Evolutionary conservation across 495 filamentous ascomycete species (phyloP).

Genomic region (Aspergillus avenaceus): DNA sequence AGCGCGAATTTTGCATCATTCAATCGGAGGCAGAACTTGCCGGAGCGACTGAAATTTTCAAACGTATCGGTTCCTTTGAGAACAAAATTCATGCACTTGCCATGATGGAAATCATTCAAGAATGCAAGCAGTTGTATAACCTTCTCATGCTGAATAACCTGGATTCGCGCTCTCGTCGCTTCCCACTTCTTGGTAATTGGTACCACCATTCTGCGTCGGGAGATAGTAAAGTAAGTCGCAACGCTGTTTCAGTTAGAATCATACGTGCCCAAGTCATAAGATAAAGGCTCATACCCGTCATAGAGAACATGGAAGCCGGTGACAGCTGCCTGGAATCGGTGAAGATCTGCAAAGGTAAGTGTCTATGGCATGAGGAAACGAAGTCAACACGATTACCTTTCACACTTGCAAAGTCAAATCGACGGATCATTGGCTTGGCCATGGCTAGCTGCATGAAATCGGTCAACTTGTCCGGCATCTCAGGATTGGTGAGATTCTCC

Average conservation of each 20-base stretch:
- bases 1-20: conserved; percentile 88
- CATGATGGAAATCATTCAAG: conserved; percentile 74
- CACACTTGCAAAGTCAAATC: conserved; percentile 37
- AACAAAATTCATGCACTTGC: conserved; percentile 80
- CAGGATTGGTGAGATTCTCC: conserved; percentile 56
- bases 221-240: conserved; percentile 71
- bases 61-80: conserved; percentile 77
- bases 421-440: conserved; percentile 36
- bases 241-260: conserved; percentile 3
- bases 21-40: conserved; percentile 66
- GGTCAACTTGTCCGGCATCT: conserved; percentile 49
- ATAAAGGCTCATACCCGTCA: conserved; percentile 47
- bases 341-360: conserved; percentile 55
- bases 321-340: conserved; percentile 69
- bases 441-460: conserved; percentile 47
- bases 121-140: conserved; percentile 74
- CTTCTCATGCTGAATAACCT: conserved; percentile 71
- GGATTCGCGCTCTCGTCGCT: conserved; percentile 66
- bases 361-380: conserved; percentile 17
- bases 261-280: not conserved
- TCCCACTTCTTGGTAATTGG: conserved; percentile 91
- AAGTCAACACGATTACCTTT: conserved; percentile 24
- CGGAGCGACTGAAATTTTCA: conserved; percentile 62
- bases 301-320: conserved; percentile 75
- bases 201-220: conserved; percentile 82